Evolutionary conservation across 2,329 filamentous ascomycete species (phyloP), one percentile per base, ranked within the genome.

Genomic region (Alternaria sp.): DNA sequence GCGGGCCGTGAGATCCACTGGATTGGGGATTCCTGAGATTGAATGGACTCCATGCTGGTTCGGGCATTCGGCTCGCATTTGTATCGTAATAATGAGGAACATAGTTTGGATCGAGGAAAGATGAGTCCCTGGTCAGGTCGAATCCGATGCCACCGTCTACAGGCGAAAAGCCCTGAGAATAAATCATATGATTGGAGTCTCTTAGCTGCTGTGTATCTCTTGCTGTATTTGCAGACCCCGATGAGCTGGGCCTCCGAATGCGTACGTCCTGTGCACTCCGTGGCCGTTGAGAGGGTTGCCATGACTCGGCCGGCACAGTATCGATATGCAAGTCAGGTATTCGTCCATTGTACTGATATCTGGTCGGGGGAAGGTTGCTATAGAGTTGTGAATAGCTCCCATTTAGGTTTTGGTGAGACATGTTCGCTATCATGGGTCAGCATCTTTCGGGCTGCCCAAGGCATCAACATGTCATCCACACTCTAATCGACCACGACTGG

Each of bases 11-110:
- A 18, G 43, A 44, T 9, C 22, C 44, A 38, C 49, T 57, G 11
- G 54, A 45, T n/a, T 41, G 62, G 2, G 62, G 32, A 34, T 38
- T 65, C 44, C 72, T 68, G 48, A 68, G 40, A 16, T 70, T 67
- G 32, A 68, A 62, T 11, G 66, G 30, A 50, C 60, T 76, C 76
- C 76, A 78, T 53, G 76, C 69, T 25, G 69, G 69, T 9, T 73
- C 69, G 27, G 67, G 44, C 27, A 63, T 61, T 53, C 64, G 63
- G 20, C 66, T 64, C 8, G 38, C 30, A 14, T 70, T 65, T 4
- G 62, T 46, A 34, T 69, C 60, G 30, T 57, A 57, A 30, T 48
- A 18, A 30, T 32, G 57, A 8, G 34, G n/a, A 12, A 48, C 28
- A 28, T 63, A 44, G 9, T 14, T 20, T 46, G 72, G 60, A 48